Evolutionary conservation across 352 stramenopile genomes (phyloP).

Genomic region (Phytophthora pseudosyringae): DNA sequence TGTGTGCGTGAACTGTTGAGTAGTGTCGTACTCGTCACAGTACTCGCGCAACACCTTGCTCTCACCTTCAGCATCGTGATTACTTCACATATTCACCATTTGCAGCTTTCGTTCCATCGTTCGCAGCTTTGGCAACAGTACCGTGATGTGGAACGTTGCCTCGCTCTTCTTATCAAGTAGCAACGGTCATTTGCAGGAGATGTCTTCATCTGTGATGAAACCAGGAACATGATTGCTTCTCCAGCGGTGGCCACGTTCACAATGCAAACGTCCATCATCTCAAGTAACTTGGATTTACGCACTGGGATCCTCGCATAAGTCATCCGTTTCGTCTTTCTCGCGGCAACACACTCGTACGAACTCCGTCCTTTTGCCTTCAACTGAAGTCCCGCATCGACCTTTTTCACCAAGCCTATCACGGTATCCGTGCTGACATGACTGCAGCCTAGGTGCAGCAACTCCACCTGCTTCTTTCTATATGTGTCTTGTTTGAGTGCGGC

Average conservation of each 20-base stretch:
- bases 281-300: background rate
- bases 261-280: constrained; percentile 14
- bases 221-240: constrained; percentile 10
- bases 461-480: constrained; percentile 6
- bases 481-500: constrained; percentile 5
- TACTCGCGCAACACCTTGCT: too few species aligned
- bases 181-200: constrained; percentile 21
- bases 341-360: constrained; percentile 16
- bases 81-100: too few species aligned
- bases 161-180: constrained; percentile 17
- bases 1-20: too few species aligned
- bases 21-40: too few species aligned
- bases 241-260: constrained; percentile 11
- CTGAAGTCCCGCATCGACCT: constrained; percentile 17
- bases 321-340: constrained; percentile 16
- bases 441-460: constrained; percentile 17
- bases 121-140: too few species aligned
- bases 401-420: constrained; percentile 3
- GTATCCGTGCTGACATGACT: constrained; percentile 11
- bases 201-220: constrained; percentile 23
- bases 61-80: too few species aligned
- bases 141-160: background rate
- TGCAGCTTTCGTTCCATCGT: too few species aligned
- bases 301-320: constrained; percentile 3
- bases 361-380: constrained; percentile 18